Evolutionary conservation across 345 rosid species (phyloP).

Genomic region (Salix koriyanagi): DNA sequence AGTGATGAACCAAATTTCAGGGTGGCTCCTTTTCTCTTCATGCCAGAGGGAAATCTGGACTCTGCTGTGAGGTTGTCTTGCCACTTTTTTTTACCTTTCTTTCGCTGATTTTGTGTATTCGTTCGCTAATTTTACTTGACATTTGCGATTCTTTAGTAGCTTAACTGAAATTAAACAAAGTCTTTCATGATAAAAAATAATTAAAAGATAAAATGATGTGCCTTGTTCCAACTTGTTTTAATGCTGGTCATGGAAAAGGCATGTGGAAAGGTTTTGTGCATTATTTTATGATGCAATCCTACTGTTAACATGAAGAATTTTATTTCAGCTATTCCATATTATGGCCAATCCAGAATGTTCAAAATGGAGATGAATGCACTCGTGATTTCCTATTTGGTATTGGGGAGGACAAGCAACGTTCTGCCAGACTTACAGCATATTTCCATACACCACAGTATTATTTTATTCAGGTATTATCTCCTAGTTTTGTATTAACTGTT

Average conservation of each 20-base stretch:
- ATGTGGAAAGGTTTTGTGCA: too few species aligned
- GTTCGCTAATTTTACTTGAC: not conserved
- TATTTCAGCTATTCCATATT: slow-evolving; percentile 67
- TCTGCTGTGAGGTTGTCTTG: slow-evolving; percentile 78
- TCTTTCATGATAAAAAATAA: not conserved
- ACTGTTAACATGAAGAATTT: not conserved
- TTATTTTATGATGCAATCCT: not conserved
- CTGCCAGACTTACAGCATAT: slow-evolving; percentile 92
- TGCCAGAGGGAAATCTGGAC: slow-evolving; percentile 75
- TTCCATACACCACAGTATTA: slow-evolving; percentile 76
- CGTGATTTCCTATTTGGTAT: slow-evolving; percentile 83
- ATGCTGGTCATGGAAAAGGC: not conserved
- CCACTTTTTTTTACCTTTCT: not conserved
- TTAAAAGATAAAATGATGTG: not conserved
- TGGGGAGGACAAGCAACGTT: slow-evolving; percentile 90
- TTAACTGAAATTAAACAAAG: too few species aligned
- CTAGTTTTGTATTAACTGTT: not conserved
- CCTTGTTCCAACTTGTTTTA: not conserved
- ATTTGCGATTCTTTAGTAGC: not conserved
- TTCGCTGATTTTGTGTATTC: slow-evolving; percentile 9
- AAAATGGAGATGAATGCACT: slow-evolving; percentile 70
- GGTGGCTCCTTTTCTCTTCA: slow-evolving; percentile 87
- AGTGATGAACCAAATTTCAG: slow-evolving; percentile 86
- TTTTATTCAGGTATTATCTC: slow-evolving; percentile 56
- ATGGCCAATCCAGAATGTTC: slow-evolving; percentile 66